A percentile compares a stretch with the other conserved stretches of the same genome.
Conservation (phyloP, 2,329 filamentous ascomycete genomes). For the Nectriaceae sp. region DNA sequence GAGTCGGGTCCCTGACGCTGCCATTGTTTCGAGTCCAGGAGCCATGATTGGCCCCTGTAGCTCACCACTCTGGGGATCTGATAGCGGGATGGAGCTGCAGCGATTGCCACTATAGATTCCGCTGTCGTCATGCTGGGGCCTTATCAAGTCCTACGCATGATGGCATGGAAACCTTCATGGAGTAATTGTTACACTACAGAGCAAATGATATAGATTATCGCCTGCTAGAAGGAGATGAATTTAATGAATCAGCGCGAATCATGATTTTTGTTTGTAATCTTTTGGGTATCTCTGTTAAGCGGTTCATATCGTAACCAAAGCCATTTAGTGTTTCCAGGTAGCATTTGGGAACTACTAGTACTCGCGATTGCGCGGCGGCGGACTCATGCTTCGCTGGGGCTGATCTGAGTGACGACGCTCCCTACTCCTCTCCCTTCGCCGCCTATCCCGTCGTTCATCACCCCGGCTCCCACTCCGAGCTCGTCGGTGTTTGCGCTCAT, state of each 20-base stretch:
- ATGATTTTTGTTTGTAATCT: too few relatives aligned
- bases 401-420: constrained; percentile 17
- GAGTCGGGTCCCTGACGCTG: background rate
- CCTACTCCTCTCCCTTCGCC: constrained; percentile 20
- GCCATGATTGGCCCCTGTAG: background rate
- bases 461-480: constrained; percentile 9
- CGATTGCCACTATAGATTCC: background rate
- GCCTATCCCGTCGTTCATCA: constrained; percentile 11
- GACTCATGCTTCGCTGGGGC: constrained; percentile 19
- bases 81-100: background rate
- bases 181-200: too few relatives aligned
- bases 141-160: constrained; percentile 37
- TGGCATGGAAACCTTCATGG: too few relatives aligned
- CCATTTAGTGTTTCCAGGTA: too few relatives aligned
- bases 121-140: background rate
- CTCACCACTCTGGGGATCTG: background rate
- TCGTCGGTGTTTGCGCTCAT: constrained; percentile 18
- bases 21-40: background rate
- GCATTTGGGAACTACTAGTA: too few relatives aligned
- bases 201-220: too few relatives aligned
- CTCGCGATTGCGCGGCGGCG: constrained; percentile 13
- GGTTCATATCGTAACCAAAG: too few relatives aligned
- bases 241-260: too few relatives aligned
- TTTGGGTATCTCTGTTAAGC: too few relatives aligned
- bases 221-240: too few relatives aligned